These are phyloP conservation scores for Mortierella antarctica DNA, from an alignment of 192 early-diverging fungal species.

Conservation along the genomic window DNA sequence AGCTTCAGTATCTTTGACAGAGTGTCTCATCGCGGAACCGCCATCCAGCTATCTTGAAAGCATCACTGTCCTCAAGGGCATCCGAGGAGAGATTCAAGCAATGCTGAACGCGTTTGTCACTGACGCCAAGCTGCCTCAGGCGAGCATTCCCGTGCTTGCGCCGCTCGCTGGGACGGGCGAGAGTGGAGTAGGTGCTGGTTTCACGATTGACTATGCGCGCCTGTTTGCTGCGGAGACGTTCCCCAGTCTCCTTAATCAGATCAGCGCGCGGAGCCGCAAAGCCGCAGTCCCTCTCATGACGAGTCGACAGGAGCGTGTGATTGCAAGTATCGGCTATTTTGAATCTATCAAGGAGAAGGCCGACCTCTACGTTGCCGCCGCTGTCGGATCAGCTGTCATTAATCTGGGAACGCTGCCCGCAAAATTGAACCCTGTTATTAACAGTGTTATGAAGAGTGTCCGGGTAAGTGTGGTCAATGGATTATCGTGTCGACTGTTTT, in stretches of 20 bases:
- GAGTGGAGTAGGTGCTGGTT: slow-evolving; percentile 43
- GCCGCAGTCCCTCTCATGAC: slow-evolving; percentile 54
- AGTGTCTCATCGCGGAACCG: slow-evolving; percentile 63
- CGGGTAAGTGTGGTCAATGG: slow-evolving; percentile 70
- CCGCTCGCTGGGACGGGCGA: slow-evolving; percentile 53
- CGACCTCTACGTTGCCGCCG: slow-evolving; percentile 76
- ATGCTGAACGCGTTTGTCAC: slow-evolving; percentile 69
- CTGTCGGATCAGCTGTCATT: slow-evolving; percentile 84
- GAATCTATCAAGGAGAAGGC: slow-evolving; percentile 70
- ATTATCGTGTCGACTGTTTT: background rate
- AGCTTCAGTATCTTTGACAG: slow-evolving; percentile 67
- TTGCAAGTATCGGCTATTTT: slow-evolving; percentile 71
- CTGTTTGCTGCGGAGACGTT: slow-evolving; percentile 59
- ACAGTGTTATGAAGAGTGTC: slow-evolving; percentile 88
- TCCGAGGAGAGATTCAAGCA: slow-evolving; percentile 73
- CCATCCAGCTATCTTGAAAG: slow-evolving; percentile 73
- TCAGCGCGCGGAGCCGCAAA: slow-evolving; percentile 50
- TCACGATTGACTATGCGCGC: slow-evolving; percentile 68
- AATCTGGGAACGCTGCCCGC: slow-evolving; percentile 79
- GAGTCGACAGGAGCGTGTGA: slow-evolving; percentile 73
- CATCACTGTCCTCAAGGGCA: slow-evolving; percentile 66
- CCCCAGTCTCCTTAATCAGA: slow-evolving; percentile 54
- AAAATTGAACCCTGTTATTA: slow-evolving; percentile 87
- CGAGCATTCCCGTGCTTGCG: slow-evolving; percentile 66
- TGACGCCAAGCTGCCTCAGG: slow-evolving; percentile 56